Conservation (phyloP, 257 asterid genomes). For the Petunia secreta region DNA sequence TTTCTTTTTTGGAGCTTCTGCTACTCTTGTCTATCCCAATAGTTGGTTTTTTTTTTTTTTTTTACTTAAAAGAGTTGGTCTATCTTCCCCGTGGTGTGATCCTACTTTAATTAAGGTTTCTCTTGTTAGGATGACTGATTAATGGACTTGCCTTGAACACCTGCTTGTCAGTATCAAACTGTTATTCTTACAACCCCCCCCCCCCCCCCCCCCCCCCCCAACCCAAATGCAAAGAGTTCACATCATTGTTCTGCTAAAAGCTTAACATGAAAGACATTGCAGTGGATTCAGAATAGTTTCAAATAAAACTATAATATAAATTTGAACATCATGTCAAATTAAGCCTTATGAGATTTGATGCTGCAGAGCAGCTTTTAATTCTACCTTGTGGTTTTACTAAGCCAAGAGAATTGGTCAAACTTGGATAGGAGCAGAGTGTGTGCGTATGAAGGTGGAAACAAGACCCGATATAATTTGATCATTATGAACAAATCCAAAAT, state of each 20-base stretch:
- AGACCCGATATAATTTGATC: no score
- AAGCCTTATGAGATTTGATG: background rate
- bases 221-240: no score
- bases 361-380: background rate
- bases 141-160: no score
- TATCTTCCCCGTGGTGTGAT: no score
- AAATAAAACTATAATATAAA: background rate
- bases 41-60: no score
- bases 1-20: no score
- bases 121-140: no score
- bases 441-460: background rate
- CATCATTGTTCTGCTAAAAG: background rate
- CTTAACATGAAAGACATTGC: background rate
- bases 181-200: no score
- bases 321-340: background rate
- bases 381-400: background rate
- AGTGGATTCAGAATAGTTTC: background rate
- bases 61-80: background rate
- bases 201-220: no score
- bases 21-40: no score
- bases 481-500: no score
- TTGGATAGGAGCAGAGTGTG: background rate
- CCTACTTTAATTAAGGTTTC: background rate
- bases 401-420: constrained; percentile 11
- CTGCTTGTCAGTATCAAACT: no score